Conservation (phyloP, 2,329 filamentous ascomycete genomes). For the Penicillium sp. region DNA sequence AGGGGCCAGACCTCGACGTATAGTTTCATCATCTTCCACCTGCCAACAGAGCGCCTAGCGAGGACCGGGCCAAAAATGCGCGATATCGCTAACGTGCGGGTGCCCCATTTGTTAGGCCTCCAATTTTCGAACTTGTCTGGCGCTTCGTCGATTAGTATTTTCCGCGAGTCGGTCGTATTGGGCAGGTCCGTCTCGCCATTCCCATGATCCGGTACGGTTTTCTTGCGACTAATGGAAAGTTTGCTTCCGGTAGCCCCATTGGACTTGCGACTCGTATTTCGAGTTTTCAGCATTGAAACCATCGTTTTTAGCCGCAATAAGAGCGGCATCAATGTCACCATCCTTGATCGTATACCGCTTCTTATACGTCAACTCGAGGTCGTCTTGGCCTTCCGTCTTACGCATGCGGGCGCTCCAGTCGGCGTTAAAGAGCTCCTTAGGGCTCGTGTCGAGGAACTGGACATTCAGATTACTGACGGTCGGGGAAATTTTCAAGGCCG, state of each 20-base stretch:
- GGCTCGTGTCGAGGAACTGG: conserved; percentile 39
- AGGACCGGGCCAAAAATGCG: conserved; percentile 35
- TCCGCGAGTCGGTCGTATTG: conserved; percentile 3
- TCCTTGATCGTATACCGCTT: conserved; percentile 35
- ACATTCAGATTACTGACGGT: conserved; percentile 37
- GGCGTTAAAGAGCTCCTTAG: conserved; percentile 33
- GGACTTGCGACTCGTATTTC: conserved; percentile 38
- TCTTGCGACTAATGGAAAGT: conserved; percentile 38
- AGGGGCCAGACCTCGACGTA: conserved; percentile 36
- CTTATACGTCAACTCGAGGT: conserved; percentile 44
- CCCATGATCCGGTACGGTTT: conserved; percentile 3
- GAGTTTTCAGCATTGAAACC: conserved; percentile 33
- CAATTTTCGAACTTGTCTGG: conserved; percentile 35
- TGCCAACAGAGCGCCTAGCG: conserved; percentile 31
- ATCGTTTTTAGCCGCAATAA: conserved; percentile 32
- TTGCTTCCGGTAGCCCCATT: conserved; percentile 39
- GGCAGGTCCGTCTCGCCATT: conserved; percentile 5
- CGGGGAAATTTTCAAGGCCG: conserved; percentile 31
- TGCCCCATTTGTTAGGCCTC: conserved; percentile 27
- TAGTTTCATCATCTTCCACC: conserved; percentile 30
- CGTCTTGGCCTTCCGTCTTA: conserved; percentile 33
- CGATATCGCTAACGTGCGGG: conserved; percentile 20
- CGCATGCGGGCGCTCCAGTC: conserved; percentile 42
- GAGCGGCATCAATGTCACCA: conserved; percentile 30
- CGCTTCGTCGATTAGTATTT: conserved; percentile 23